Evolutionary conservation across 2,329 filamentous ascomycete genomes (phyloP), one percentile per base, ranked within the genome.

Genomic region (Thermothelomyces thermophilus): DNA sequence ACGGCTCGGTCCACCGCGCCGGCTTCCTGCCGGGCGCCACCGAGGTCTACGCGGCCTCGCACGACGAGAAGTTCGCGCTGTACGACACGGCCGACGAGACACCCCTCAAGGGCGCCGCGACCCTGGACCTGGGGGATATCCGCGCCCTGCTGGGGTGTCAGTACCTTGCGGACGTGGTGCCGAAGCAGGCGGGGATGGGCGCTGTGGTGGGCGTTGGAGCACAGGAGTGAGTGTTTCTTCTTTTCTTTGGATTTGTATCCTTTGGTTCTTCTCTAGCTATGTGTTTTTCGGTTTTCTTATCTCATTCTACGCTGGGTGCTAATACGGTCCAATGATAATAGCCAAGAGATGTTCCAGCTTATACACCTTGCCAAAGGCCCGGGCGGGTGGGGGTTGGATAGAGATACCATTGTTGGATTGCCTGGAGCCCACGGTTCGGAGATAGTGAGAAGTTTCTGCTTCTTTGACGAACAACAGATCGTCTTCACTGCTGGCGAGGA

Each of bases 51-150:
- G 85, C 84, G 3, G 68, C 90, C 9, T 87, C 84, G 1, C 86
- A 89, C 51, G 87, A 91, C 63, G 87, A 93, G 70, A 82, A 80
- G 51, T 78, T 90, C 55, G 83, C 84, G 16, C 75, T 90, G 50
- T 89, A 90, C 63, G 78, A 83, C 54, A 70, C 86, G 48, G 78
- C 81, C 41, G 84, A 85, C 55, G 84, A 85, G 55, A 76, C 77
- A 34, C 70, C 73, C n/a, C 76, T 79, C 40, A 77, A 78, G 16
- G 82, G 80, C 9, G 71, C 75, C 1, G 76, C 79, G 2, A 70
- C 70, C 1, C 64, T 66, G 19, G 70, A 79, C 55, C 83, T 87
- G 61, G 87, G 86, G 2, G 86, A 93, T 62, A 72, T 89, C 62
- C 73, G 87, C 26, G 69, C 74, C 52, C 68, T 69, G n/a, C 64